phyloP scores from a whole-genome alignment of 192 early-diverging fungal genomes.

The Entrophospora sp. region DNA sequence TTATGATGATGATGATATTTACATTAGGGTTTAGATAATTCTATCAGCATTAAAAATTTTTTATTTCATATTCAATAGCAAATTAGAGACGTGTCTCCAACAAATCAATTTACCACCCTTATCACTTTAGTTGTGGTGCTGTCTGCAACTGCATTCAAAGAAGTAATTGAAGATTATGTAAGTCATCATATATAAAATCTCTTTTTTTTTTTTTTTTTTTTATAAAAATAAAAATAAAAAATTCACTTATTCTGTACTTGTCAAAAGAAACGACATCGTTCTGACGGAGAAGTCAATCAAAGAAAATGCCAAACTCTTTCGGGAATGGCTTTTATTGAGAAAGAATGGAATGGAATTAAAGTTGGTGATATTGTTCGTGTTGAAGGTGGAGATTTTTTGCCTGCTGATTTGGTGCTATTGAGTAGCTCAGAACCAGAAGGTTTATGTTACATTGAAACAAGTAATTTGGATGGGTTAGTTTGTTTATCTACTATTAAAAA shows the following conservation, averaged over 20 bases:
- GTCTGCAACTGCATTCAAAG: slow-evolving; percentile 85
- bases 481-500: not conserved
- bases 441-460: slow-evolving; percentile 96
- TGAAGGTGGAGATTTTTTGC: slow-evolving; percentile 80
- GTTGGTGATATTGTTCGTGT: slow-evolving; percentile 93
- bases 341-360: slow-evolving; percentile 68
- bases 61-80: slow-evolving; percentile 49
- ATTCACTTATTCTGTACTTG: not conserved
- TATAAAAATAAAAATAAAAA: too few species aligned
- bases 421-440: slow-evolving; percentile 93
- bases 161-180: slow-evolving; percentile 84
- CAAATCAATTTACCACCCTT: slow-evolving; percentile 80
- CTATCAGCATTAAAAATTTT: not conserved
- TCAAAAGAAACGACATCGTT: slow-evolving; percentile 57
- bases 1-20: too few species aligned
- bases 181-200: too few species aligned
- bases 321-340: slow-evolving; percentile 60
- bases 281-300: slow-evolving; percentile 67
- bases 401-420: slow-evolving; percentile 85
- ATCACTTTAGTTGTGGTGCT: slow-evolving; percentile 78
- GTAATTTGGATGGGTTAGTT: slow-evolving; percentile 85
- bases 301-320: slow-evolving; percentile 51
- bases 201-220: too few species aligned
- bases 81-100: slow-evolving; percentile 90
- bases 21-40: too few species aligned